These are phyloP conservation scores for Gleditsia sinensis DNA, from an alignment of 306 rosid species.

Conservation along the genomic window DNA sequence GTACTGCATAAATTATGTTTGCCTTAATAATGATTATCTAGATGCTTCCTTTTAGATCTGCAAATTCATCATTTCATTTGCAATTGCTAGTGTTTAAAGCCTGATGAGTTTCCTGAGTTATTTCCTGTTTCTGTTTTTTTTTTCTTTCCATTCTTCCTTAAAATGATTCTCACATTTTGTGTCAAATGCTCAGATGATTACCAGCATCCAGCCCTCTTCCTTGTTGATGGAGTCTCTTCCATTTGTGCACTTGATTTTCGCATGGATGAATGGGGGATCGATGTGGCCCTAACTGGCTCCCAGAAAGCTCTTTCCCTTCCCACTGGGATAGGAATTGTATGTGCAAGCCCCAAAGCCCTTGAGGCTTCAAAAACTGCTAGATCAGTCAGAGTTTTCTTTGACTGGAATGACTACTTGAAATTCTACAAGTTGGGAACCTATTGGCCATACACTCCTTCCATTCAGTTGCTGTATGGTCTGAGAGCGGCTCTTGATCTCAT, in stretches of 20 bases:
- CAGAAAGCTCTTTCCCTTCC: constrained; percentile 99
- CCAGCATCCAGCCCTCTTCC: constrained; percentile 90
- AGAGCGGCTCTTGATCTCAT: constrained; percentile 84
- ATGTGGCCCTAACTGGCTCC: constrained; percentile 97
- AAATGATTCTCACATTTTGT: constrained; percentile 29
- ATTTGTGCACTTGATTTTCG: constrained; percentile 97
- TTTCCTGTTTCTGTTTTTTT: too few relatives aligned
- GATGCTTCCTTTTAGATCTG: not conserved
- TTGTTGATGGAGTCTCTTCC: constrained; percentile 98
- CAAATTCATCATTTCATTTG: not conserved
- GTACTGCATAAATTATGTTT: not conserved
- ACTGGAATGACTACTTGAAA: constrained; percentile 94
- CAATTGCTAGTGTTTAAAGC: not conserved
- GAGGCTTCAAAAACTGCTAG: constrained; percentile 86
- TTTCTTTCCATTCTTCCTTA: not conserved
- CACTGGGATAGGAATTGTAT: constrained; percentile 87
- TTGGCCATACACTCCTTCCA: constrained; percentile 95
- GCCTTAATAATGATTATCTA: not conserved
- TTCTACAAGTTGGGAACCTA: constrained; percentile 87
- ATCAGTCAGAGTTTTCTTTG: constrained; percentile 93
- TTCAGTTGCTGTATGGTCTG: constrained; percentile 65
- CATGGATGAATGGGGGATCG: constrained; percentile 99
- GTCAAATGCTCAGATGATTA: constrained; percentile 67
- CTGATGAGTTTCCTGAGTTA: not conserved
- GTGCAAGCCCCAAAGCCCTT: constrained; percentile 90